Conservation (phyloP, 1,284 basidiomycete genomes). For the Pascua guehoae region DNA sequence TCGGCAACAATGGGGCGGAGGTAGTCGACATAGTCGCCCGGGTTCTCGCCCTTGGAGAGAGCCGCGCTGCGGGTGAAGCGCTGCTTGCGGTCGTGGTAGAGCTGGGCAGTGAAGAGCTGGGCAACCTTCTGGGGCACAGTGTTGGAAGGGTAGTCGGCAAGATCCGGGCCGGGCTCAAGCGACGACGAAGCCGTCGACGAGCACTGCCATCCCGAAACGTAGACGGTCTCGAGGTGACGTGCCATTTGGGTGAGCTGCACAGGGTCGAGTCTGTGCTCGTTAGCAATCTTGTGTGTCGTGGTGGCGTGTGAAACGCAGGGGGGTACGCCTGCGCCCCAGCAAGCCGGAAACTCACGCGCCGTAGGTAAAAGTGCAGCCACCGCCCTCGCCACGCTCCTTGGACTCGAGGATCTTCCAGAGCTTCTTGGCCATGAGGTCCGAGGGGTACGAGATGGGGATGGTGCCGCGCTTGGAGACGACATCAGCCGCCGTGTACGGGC, state of each 20-base stretch:
- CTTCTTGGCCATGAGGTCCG: slow-evolving; percentile 81
- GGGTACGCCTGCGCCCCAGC: too few species aligned
- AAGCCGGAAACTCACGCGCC: slow-evolving; percentile 88
- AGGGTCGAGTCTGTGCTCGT: slow-evolving; percentile 71
- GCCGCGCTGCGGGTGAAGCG: slow-evolving; percentile 59
- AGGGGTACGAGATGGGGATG: slow-evolving; percentile 79
- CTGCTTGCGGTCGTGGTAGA: slow-evolving; percentile 62
- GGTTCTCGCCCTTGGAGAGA: slow-evolving; percentile 53
- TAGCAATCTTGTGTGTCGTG: neutral
- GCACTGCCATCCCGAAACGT: slow-evolving; percentile 95
- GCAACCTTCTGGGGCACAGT: slow-evolving; percentile 63
- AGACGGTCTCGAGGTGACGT: slow-evolving; percentile 86
- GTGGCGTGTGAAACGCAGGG: too few species aligned
- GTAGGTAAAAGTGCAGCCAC: slow-evolving; percentile 59
- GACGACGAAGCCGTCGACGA: slow-evolving; percentile 83
- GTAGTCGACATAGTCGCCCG: slow-evolving; percentile 64
- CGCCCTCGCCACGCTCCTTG: slow-evolving; percentile 49
- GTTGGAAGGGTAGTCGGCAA: slow-evolving; percentile 70
- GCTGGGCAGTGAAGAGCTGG: slow-evolving; percentile 61
- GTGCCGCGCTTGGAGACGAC: slow-evolving; percentile 94
- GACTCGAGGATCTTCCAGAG: slow-evolving; percentile 60
- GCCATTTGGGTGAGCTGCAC: slow-evolving; percentile 97
- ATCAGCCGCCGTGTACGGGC: slow-evolving; percentile 88
- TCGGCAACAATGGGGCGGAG: slow-evolving; percentile 90
- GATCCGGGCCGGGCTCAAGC: slow-evolving; percentile 96